Evolutionary conservation across 2,329 filamentous ascomycete species (phyloP), one percentile per base, ranked within the genome.

Genomic region (Elsinoe fawcettii): DNA sequence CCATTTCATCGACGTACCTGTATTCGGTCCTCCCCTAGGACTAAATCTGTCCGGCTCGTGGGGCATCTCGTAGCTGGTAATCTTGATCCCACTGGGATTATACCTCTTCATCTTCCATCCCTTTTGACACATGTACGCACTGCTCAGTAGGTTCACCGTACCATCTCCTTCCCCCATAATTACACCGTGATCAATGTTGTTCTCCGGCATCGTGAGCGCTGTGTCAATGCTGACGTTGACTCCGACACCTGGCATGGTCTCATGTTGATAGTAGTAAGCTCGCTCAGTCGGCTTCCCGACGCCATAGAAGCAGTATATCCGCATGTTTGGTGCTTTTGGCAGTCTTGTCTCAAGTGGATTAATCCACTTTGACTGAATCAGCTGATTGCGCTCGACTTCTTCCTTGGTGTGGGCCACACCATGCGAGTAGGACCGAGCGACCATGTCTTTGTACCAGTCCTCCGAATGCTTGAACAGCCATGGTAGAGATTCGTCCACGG

Each of bases 221-320:
- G 85, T 88, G 63, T 90, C 82, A 32, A 71, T 67, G 59, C 65
- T 66, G 8, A 70, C 65, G 65, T 90, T 90, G 16, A 90, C 76
- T 16, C 80, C 83, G 5, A 83, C 84, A n/a, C 81, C 65, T 0
- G 80, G 73, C 7, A 88, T 83, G 9, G 77, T 74, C 46, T 92
- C 88, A 41, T 83, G 76, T 30, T 87, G 85, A 73, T 99, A 99
- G 70, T 88, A 99, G 70, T 97, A 99, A 14, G 85, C 85, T 57
- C 92, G 83, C 72, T 99, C 92, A 0, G 92, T 97, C 2, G 88
- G 86, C 70, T 97, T 99, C 2, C 92, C 92, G 3, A 96, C 84
- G 18, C 88, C 93, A 69, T 99, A 97, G 75, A 99, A 97, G 74
- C 93, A 97, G 73, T 91, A 97, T 11, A 99, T 89, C 70, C 96